Evolutionary conservation across 140 eudicot genomes (phyloP), one percentile per base, ranked within the genome.

Genomic region (Ambrosia hybrid): DNA sequence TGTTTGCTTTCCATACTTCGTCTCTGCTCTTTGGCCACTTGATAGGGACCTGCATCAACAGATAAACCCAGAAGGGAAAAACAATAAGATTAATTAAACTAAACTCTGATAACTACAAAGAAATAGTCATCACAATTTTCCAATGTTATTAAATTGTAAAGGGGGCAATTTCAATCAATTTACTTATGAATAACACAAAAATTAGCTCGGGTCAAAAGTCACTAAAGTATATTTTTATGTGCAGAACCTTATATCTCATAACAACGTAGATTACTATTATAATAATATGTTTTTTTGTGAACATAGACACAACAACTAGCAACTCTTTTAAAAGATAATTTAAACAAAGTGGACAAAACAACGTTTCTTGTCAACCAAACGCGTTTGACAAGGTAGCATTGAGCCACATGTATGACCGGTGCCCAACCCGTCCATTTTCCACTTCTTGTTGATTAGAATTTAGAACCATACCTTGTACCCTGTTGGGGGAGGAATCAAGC

Each of bases 131-230:
- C 43, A 58, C 43, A 0, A 38, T 38, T 38, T 38, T 38, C 43
- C 43, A 38, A 38, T 94, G 62, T 61, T 30, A 14, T 59, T 21
- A 4, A 4, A 61, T 61, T 34, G 37, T 34, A 36, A 34, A 26
- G 17, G 17, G 3, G 33, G 49, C 48, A 36, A 62, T 36, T 37
- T 37, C 11, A 13, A 62, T 1, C 10, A 13, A 59, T 36, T 60
- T 62, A 62, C 49, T 61, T 62, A 62, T 12, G 21, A 61, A 60
- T 11, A 62, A 34, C 34, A 60, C 3, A 34, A 62, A 13, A 36
- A 37, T n/a, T n/a, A n/a, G n/a, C n/a, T n/a, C 30, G 13, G 14
- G 41, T 61, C 15, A 6, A 60, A 60, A 34, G 66, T 33, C 16
- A 6, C 6, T 26, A 30, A 8, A 59, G 9, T 36, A 14, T 11